Percentiles rank a stretch among this genome's conserved stretches.
Evolutionary conservation across 2,329 filamentous ascomycete species (phyloP).

Genomic region (Fusarium sp.): DNA sequence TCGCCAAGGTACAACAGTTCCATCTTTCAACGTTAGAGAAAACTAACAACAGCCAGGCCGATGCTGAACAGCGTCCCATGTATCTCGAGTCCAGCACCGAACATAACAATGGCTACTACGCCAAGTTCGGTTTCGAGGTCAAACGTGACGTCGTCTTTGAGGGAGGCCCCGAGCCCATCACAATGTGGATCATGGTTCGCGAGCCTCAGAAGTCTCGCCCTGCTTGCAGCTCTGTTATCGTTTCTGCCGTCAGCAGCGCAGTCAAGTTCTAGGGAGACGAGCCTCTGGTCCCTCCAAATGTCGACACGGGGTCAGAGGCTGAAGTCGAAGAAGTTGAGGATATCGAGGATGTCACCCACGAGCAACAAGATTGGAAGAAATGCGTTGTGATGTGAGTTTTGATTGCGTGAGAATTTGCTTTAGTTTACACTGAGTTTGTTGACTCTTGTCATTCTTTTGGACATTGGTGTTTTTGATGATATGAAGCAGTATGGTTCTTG

Average conservation of each 20-base stretch:
- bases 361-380: slow-evolving; percentile 13
- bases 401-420: not conserved
- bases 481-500: slow-evolving; percentile 3
- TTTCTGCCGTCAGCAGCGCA: slow-evolving; percentile 36
- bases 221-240: slow-evolving; percentile 41
- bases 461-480: slow-evolving; percentile 1
- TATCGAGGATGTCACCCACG: not conserved
- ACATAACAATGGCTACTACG: slow-evolving; percentile 77
- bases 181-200: slow-evolving; percentile 84
- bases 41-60: slow-evolving; percentile 64
- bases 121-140: slow-evolving; percentile 78
- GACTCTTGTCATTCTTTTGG: slow-evolving; percentile 16
- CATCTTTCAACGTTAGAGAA: not conserved
- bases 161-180: slow-evolving; percentile 68
- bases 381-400: slow-evolving; percentile 36
- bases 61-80: slow-evolving; percentile 73
- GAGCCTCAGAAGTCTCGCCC: slow-evolving; percentile 65
- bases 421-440: not conserved
- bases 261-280: slow-evolving; percentile 43
- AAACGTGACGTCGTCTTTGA: slow-evolving; percentile 72
- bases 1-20: slow-evolving; percentile 63
- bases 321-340: slow-evolving; percentile 19
- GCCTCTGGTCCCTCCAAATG: slow-evolving; percentile 31
- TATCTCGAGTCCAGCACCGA: slow-evolving; percentile 83
- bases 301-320: slow-evolving; percentile 32